These are phyloP conservation scores for Silene uniflora DNA, from an alignment of 148 eudicot species.

Conservation along the genomic window DNA sequence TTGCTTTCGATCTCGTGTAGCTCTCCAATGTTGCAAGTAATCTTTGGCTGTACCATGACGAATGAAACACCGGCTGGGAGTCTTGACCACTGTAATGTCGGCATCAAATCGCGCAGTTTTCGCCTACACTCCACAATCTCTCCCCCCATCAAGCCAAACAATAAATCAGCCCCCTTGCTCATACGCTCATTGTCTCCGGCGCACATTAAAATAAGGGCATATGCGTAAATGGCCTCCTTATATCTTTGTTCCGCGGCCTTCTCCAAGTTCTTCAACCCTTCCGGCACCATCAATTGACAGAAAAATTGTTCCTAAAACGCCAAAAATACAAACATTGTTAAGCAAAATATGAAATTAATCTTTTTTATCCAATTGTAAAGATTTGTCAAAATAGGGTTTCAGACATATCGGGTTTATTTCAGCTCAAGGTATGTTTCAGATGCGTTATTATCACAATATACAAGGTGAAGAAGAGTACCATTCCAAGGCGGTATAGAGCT, in stretches of 20 bases:
- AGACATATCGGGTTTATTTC: too few relatives aligned
- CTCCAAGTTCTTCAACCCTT: constrained; percentile 21
- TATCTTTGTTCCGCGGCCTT: constrained; percentile 14
- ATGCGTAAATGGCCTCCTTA: constrained; percentile 16
- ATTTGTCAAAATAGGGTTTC: too few relatives aligned
- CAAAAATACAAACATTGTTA: not conserved
- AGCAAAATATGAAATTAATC: too few relatives aligned
- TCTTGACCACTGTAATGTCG: not conserved
- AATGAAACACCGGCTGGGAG: not conserved
- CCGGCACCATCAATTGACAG: constrained; percentile 2
- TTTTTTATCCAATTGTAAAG: too few relatives aligned
- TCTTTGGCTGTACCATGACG: not conserved
- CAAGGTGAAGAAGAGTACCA: constrained; percentile 3
- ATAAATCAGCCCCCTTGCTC: not conserved
- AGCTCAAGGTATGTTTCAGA: too few relatives aligned
- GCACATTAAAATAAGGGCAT: constrained; percentile 19
- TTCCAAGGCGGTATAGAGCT: constrained; percentile 24
- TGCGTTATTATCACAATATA: too few relatives aligned
- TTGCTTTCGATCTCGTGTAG: not conserved
- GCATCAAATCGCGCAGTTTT: constrained; percentile 5
- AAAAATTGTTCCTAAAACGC: constrained; percentile 23
- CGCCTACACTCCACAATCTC: constrained; percentile 20
- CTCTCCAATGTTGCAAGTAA: constrained; percentile 2
- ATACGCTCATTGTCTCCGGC: constrained; percentile 4
- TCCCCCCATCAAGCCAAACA: constrained; percentile 13